Conservation (phyloP, 768 basidiomycete genomes). For the Boletales sp. region DNA sequence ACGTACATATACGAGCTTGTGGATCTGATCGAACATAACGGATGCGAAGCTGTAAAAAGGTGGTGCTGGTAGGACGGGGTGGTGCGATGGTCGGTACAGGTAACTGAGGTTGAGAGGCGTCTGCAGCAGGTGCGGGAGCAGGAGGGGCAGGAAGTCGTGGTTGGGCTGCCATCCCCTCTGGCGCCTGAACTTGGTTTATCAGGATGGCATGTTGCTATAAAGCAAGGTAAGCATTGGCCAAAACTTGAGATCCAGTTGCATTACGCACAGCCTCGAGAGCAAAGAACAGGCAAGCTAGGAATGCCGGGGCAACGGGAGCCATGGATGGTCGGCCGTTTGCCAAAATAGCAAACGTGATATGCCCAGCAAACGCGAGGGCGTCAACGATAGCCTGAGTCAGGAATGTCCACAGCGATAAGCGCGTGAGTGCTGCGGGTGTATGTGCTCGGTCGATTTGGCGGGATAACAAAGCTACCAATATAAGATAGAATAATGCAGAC, state of each 20-base stretch:
- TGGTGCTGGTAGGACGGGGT: conserved; percentile 10
- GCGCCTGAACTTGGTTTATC: conserved; percentile 79
- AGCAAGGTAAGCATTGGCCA: not conserved
- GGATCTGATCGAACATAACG: conserved; percentile 65
- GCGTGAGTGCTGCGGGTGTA: conserved; percentile 73
- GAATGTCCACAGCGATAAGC: conserved; percentile 82
- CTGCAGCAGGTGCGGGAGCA: conserved; percentile 2
- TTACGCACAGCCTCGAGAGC: conserved; percentile 75
- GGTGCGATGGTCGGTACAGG: conserved; percentile 21
- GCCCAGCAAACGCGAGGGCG: conserved; percentile 80
- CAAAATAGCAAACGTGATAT: conserved; percentile 84
- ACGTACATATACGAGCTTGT: conserved; percentile 68
- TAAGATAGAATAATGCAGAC: conserved; percentile 62
- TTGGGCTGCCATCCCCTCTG: conserved; percentile 53
- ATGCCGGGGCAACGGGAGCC: conserved; percentile 80
- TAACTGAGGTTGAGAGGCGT: conserved; percentile 10
- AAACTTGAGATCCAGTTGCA: not conserved
- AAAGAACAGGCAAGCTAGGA: conserved; percentile 75
- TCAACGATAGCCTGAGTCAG: conserved; percentile 77
- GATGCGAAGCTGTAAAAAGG: conserved; percentile 48
- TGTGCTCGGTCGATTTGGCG: conserved; percentile 74
- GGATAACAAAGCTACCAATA: conserved; percentile 62
- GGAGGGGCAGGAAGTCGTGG: conserved; percentile 13
- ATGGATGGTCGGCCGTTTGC: conserved; percentile 80
- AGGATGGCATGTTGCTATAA: conserved; percentile 78